Evolutionary conservation across 306 rosid genomes (phyloP).

Genomic region (Cicer cuneatum): DNA sequence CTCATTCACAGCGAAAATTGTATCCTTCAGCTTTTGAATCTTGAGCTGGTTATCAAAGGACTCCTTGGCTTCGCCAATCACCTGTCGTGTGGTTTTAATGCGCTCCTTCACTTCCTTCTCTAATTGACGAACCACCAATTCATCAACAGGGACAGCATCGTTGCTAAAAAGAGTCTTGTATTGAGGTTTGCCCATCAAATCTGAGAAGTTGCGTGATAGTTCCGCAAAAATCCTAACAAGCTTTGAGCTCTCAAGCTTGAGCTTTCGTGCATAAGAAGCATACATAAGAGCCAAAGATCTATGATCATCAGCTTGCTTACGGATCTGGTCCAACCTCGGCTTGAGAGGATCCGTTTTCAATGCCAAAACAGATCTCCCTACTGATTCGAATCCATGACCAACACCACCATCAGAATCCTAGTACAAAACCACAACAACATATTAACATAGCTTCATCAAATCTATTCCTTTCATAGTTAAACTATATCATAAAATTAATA

Average conservation of each 20-base stretch:
- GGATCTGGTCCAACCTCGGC: slow-evolving; percentile 90
- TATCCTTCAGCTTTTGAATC: slow-evolving; percentile 95
- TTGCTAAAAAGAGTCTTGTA: slow-evolving; percentile 61
- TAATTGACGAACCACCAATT: slow-evolving; percentile 71
- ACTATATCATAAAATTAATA: neutral
- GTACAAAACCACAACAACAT: slow-evolving; percentile 27
- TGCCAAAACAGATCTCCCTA: slow-evolving; percentile 75
- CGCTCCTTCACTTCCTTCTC: slow-evolving; percentile 96
- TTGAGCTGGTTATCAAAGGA: slow-evolving; percentile 92
- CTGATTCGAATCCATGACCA: slow-evolving; percentile 54
- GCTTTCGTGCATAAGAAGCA: slow-evolving; percentile 83
- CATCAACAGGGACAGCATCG: slow-evolving; percentile 67
- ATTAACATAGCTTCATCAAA: slow-evolving; percentile 28
- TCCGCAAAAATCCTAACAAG: slow-evolving; percentile 85
- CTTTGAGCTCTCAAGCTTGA: slow-evolving; percentile 89
- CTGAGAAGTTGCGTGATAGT: slow-evolving; percentile 74
- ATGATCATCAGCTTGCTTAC: slow-evolving; percentile 94
- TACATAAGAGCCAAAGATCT: slow-evolving; percentile 72
- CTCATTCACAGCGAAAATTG: slow-evolving; percentile 86
- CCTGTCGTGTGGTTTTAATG: slow-evolving; percentile 79
- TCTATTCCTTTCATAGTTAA: neutral
- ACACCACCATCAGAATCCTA: slow-evolving; percentile 65
- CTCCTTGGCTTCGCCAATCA: slow-evolving; percentile 84
- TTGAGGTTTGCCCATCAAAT: slow-evolving; percentile 70
- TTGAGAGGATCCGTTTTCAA: slow-evolving; percentile 86